Evolutionary conservation across 257 asterid genomes (phyloP).

Genomic region (Rauvolfia tetraphylla): DNA sequence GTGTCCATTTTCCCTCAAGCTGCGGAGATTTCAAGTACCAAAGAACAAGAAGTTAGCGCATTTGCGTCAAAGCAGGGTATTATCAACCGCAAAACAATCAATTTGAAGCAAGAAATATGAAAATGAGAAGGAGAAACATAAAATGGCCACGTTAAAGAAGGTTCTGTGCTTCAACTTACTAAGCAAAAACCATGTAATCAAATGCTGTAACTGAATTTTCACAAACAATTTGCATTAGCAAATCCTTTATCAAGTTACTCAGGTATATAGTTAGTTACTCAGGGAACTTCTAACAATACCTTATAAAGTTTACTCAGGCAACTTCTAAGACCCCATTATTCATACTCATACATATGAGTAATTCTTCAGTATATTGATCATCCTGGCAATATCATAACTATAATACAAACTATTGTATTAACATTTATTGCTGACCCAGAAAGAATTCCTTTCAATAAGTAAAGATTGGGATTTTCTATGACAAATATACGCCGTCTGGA

Average conservation of each 20-base stretch:
- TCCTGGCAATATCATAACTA: background rate
- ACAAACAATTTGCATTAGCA: background rate
- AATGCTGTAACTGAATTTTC: background rate
- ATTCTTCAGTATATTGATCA: too few relatives aligned
- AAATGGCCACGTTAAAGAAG: background rate
- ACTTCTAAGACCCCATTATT: background rate
- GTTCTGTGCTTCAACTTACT: too few relatives aligned
- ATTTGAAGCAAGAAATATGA: background rate
- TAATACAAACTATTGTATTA: background rate
- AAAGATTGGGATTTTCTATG: background rate
- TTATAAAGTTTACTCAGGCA: background rate
- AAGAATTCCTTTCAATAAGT: background rate
- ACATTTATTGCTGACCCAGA: background rate
- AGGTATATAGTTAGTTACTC: too few relatives aligned
- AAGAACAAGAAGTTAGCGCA: background rate
- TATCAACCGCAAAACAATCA: background rate
- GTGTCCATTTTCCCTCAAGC: conserved; percentile 3
- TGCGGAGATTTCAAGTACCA: background rate
- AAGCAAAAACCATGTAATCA: background rate
- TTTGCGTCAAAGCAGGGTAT: background rate
- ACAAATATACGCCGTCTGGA: background rate
- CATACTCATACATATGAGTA: background rate
- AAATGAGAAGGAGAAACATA: background rate
- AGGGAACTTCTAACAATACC: too few relatives aligned
- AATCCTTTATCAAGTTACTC: background rate